Evolutionary conservation across 331 rosid genomes (phyloP).

Genomic region (Arachis monticola): DNA sequence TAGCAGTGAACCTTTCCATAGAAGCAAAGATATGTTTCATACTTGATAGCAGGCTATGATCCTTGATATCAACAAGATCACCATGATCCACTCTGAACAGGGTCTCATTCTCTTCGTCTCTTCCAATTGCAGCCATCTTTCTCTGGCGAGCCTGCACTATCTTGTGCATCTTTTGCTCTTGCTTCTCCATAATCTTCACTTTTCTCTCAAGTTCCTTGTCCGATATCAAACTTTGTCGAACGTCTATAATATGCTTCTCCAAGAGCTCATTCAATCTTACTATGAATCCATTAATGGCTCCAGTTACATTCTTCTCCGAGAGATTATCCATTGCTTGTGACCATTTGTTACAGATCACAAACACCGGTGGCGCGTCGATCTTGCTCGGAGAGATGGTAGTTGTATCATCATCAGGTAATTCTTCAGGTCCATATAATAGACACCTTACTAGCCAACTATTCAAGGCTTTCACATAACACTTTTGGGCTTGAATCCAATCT

Average conservation of each 20-base stretch:
- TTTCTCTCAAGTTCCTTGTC: conserved; percentile 65
- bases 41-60: conserved; percentile 43
- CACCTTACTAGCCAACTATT: conserved; percentile 81
- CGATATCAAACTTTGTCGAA: conserved; percentile 47
- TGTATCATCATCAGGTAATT: conserved; percentile 41
- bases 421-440: conserved; percentile 64
- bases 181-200: conserved; percentile 49
- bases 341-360: conserved; percentile 72
- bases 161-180: conserved; percentile 67
- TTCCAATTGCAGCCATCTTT: conserved; percentile 39
- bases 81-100: conserved; percentile 38
- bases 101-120: conserved; percentile 33
- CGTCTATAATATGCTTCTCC: conserved; percentile 53
- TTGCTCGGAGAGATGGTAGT: conserved; percentile 57
- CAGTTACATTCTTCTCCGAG: conserved; percentile 62
- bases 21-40: conserved; percentile 61
- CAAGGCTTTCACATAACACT: conserved; percentile 64
- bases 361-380: conserved; percentile 70
- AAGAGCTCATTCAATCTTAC: conserved; percentile 45
- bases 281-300: conserved; percentile 61
- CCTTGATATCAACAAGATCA: conserved; percentile 31
- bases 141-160: conserved; percentile 50
- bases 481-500: conserved; percentile 69
- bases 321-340: conserved; percentile 60
- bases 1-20: conserved; percentile 59